Conservation (phyloP, 495 filamentous ascomycete genomes). For the Penicillium samsonianum region DNA sequence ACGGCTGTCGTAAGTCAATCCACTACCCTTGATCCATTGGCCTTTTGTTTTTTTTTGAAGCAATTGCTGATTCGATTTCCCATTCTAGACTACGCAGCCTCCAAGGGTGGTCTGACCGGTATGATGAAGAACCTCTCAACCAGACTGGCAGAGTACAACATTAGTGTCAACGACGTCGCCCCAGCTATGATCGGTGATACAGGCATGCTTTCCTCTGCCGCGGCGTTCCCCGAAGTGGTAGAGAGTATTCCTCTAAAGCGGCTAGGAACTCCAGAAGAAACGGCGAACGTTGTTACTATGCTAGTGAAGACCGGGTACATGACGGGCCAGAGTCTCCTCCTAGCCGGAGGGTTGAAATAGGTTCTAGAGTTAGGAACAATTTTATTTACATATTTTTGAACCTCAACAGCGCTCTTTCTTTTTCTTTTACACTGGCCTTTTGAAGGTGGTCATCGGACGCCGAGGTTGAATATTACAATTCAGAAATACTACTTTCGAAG, state of each 20-base stretch:
- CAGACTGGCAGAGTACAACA: conserved; percentile 60
- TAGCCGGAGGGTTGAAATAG: conserved; percentile 58
- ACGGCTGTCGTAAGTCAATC: conserved; percentile 56
- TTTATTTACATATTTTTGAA: background rate
- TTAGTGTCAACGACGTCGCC: conserved; percentile 75
- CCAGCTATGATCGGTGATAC: conserved; percentile 74
- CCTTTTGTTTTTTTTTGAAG: conserved; percentile 1
- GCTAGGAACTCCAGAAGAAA: conserved; percentile 64
- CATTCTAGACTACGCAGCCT: conserved; percentile 62
- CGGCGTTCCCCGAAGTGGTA: conserved; percentile 57
- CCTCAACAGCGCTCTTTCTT: background rate
- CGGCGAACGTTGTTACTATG: conserved; percentile 68
- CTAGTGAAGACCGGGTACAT: conserved; percentile 68
- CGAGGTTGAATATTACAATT: background rate
- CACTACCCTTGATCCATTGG: background rate
- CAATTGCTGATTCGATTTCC: background rate
- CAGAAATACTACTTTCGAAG: background rate
- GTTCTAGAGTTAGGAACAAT: background rate
- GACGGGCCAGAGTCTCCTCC: conserved; percentile 61
- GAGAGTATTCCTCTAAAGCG: conserved; percentile 61
- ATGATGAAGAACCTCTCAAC: conserved; percentile 67
- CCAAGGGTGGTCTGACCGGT: conserved; percentile 63
- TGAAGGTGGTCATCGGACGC: no score
- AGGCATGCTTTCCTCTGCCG: conserved; percentile 61
- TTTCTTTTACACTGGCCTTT: background rate